A percentile compares a stretch with the other conserved stretches of the same genome.
phyloP scores from a whole-genome alignment of 2,329 filamentous ascomycete species.

The Fusarium longipes region DNA sequence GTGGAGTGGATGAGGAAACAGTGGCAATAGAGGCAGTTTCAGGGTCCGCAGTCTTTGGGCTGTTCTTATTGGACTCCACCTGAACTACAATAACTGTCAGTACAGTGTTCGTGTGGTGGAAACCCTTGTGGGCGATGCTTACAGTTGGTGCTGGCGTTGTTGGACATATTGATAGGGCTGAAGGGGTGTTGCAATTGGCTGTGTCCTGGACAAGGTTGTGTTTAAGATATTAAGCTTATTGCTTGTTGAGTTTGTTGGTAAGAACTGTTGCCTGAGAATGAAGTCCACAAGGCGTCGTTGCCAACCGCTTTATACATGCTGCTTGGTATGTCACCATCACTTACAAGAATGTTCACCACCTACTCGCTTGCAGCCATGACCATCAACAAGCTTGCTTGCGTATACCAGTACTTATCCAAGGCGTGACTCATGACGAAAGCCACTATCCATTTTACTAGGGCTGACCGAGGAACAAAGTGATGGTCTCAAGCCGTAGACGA shows the following conservation, averaged over 20 bases:
- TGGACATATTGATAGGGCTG: conserved; percentile 21
- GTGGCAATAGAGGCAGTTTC: conserved; percentile 46
- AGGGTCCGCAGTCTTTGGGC: conserved; percentile 26
- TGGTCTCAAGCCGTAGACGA: background rate
- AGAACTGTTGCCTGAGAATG: conserved; percentile 6
- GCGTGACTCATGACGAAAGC: conserved; percentile 46
- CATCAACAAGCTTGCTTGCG: conserved; percentile 11
- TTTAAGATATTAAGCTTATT: conserved; percentile 13
- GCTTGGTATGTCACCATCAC: background rate
- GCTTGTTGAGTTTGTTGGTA: background rate
- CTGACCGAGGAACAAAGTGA: conserved; percentile 8
- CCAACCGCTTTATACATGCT: conserved; percentile 38
- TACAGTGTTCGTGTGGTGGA: background rate
- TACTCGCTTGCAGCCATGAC: background rate
- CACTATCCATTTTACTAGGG: conserved; percentile 8
- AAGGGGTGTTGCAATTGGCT: background rate
- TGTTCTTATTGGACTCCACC: conserved; percentile 24
- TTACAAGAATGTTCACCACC: background rate
- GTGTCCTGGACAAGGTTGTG: conserved; percentile 1
- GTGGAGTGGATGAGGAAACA: conserved; percentile 42
- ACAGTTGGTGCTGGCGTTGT: conserved; percentile 34
- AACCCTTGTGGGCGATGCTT: conserved; percentile 6
- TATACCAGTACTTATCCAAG: conserved; percentile 22
- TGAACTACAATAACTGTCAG: conserved; percentile 27
- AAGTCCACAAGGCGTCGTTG: conserved; percentile 8